Conservation (phyloP, 2,329 filamentous ascomycete species). For the Monosporascus cannonballus region DNA sequence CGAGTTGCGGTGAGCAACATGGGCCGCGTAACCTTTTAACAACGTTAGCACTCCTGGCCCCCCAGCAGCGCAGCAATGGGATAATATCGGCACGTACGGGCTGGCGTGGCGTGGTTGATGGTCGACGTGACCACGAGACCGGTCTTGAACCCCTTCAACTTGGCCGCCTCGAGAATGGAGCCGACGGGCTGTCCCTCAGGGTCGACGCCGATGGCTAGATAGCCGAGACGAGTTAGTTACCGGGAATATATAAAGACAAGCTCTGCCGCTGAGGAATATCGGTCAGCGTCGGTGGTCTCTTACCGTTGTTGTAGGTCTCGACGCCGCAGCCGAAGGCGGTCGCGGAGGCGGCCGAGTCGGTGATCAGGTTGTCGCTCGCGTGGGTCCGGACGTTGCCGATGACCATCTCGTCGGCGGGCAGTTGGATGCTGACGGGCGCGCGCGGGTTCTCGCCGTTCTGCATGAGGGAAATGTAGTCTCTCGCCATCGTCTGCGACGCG, state of each 20-base stretch:
- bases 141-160: constrained; percentile 32
- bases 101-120: constrained; percentile 30
- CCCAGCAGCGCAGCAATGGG: too few relatives aligned
- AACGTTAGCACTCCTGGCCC: too few relatives aligned
- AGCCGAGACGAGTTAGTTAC: not conserved
- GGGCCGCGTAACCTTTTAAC: constrained; percentile 24
- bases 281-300: not conserved
- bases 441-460: constrained; percentile 13
- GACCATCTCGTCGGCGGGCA: constrained; percentile 16
- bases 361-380: constrained; percentile 29
- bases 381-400: constrained; percentile 25
- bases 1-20: constrained; percentile 26
- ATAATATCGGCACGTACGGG: constrained; percentile 11
- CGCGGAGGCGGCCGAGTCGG: constrained; percentile 33
- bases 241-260: not conserved
- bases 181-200: constrained; percentile 27
- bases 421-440: constrained; percentile 11
- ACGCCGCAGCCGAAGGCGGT: constrained; percentile 33
- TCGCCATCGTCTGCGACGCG: constrained; percentile 24
- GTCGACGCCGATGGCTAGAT: constrained; percentile 24
- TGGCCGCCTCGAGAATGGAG: constrained; percentile 33
- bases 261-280: not conserved
- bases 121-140: constrained; percentile 35
- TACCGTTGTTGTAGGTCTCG: constrained; percentile 31
- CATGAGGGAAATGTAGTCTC: constrained; percentile 18